Evolutionary conservation across 345 rosid species (phyloP).

Genomic region (Microthlaspi erraticum): DNA sequence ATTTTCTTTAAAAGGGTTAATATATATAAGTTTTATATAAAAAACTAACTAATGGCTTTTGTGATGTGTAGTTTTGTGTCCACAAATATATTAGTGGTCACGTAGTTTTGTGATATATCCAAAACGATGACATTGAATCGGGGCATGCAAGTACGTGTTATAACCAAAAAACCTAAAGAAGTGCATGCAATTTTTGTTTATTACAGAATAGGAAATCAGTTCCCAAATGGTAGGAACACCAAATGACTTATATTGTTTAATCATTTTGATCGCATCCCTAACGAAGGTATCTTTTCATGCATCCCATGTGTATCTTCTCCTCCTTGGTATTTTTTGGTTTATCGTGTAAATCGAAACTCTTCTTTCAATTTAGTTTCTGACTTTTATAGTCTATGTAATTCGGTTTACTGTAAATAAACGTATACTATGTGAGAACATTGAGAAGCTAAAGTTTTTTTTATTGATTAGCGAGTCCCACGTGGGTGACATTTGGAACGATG

Average conservation of each 20-base stretch:
- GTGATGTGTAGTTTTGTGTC: slow-evolving; percentile 31
- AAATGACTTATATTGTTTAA: slow-evolving; percentile 15
- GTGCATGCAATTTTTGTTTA: slow-evolving; percentile 40
- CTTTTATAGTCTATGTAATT: neutral
- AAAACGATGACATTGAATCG: slow-evolving; percentile 37
- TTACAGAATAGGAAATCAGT: slow-evolving; percentile 41
- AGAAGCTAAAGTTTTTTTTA: slow-evolving; percentile 8
- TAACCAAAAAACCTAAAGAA: slow-evolving; percentile 18
- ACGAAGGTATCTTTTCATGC: slow-evolving; percentile 29
- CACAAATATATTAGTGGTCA: slow-evolving; percentile 40
- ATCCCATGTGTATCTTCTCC: slow-evolving; percentile 31
- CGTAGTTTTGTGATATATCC: slow-evolving; percentile 41
- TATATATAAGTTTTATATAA: no score
- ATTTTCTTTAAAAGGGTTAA: no score
- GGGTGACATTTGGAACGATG: slow-evolving; percentile 37
- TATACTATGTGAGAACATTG: slow-evolving; percentile 11
- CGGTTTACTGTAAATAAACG: neutral
- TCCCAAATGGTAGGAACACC: slow-evolving; percentile 40
- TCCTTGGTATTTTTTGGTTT: slow-evolving; percentile 9
- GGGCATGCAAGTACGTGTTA: slow-evolving; percentile 42
- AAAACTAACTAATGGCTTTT: neutral
- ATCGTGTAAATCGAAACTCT: slow-evolving; percentile 8
- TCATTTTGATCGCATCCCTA: slow-evolving; percentile 35
- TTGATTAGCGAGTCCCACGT: slow-evolving; percentile 34
- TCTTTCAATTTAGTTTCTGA: slow-evolving; percentile 8